Base-by-base conservation (phyloP, 805 yeast genomes). In the Metschnikowia gelsemii region DNA sequence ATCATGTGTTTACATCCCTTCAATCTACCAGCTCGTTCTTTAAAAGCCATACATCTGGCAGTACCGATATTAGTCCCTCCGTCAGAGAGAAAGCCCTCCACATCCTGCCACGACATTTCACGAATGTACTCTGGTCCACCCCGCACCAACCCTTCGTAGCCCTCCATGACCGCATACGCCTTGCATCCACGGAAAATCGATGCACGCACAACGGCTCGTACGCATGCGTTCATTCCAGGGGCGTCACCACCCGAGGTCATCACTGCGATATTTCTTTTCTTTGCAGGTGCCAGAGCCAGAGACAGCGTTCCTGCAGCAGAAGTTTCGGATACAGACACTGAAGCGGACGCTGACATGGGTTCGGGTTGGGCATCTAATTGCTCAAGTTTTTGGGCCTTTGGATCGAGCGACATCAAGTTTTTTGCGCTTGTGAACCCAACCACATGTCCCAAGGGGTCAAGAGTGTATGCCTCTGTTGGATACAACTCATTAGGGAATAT, bases 161-260 rank as follows among this genome's bases (percentile, higher is more conserved):
- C 90, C 63, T 83, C 90, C 65, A 78, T 78, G 30, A 82, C 73
- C 0, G 82, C 88, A 58, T 68, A 83, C 1, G 81, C 80, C 53
- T 76, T 78, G 58, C 88, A 83, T 2, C 81, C 84, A 40, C 68
- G 70, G 61, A 66, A 74, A 45, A 83, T 76, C n/a, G 83, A 80
- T 0, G 87, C 75, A 44, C 90, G 65, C 4, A 83, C 81, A 33
- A 83, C 84, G 3, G 88, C 87, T 47, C 89, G 66, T 18, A 83
- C 89, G 25, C 79, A 81, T 3, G 88, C 82, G 57, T 82, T 81
- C 90, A 83, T 83, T 50, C 90, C 90, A 7, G 85, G 90, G 21
- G 88, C 82, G 57, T 83, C 90, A 53, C 90, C 90, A 45, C 90
- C 90, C 1, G 87, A 81, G 0, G 89, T 83, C 87, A 83, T 82